Conservation (phyloP, 164 flowering plant genomes). For the Litsea cubeba region DNA sequence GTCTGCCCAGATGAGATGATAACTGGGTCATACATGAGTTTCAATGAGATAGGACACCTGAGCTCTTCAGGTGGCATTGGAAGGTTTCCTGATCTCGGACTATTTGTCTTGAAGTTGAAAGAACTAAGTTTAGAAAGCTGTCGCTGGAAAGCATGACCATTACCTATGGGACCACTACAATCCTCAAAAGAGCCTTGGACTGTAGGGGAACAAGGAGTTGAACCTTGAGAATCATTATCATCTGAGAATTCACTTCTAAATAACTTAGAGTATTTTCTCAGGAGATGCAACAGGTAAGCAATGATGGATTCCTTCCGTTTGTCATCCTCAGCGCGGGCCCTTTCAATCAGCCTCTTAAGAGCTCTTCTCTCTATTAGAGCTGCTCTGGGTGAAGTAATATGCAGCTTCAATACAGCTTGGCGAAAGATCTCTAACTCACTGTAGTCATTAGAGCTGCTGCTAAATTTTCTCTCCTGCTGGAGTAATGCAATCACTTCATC, state of each 20-base stretch:
- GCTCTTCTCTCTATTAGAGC: conserved; percentile 92
- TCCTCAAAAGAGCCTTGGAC: conserved; percentile 60
- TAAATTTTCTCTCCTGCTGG: conserved; percentile 78
- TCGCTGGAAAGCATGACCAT: conserved; percentile 58
- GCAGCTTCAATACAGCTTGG: conserved; percentile 79
- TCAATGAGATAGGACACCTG: conserved; percentile 94
- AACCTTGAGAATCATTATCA: conserved; percentile 98
- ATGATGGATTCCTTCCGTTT: conserved; percentile 95
- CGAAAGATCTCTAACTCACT: conserved; percentile 88
- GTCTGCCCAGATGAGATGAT: conserved; percentile 96
- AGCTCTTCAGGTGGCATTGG: conserved; percentile 86
- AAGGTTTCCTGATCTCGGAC: conserved; percentile 55
- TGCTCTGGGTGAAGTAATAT: conserved; percentile 85
- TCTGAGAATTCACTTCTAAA: conserved; percentile 81
- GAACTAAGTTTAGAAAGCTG: conserved; percentile 78
- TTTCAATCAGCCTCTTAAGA: conserved; percentile 81
- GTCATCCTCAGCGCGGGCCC: conserved; percentile 83
- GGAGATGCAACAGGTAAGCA: conserved; percentile 84
- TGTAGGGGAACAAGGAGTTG: conserved; percentile 92
- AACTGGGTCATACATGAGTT: conserved; percentile 95
- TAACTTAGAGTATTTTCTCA: conserved; percentile 87
- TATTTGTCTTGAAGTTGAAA: conserved; percentile 60
- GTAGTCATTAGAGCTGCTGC: conserved; percentile 40
- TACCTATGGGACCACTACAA: conserved; percentile 26
- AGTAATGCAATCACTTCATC: conserved; percentile 84